Evolutionary conservation across 2,329 filamentous ascomycete species (phyloP).

Genomic region (Colletotrichum endophyticum): DNA sequence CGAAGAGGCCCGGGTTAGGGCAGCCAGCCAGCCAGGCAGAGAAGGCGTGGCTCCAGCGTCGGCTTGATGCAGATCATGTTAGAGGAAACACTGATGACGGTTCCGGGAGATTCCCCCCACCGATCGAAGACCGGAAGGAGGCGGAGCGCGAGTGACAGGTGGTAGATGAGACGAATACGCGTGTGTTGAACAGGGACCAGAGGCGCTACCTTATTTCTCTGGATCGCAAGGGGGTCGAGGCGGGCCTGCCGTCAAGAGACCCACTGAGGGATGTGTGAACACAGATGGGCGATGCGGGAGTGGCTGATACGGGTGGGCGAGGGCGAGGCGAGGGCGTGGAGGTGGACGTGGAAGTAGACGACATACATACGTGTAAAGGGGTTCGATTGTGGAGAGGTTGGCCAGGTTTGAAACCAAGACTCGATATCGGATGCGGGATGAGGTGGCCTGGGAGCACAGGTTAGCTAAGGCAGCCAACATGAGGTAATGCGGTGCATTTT

Average conservation of each 20-base stretch:
- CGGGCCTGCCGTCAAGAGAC: not conserved
- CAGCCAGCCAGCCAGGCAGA: not conserved
- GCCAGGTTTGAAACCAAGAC: constrained; percentile 2
- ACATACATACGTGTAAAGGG: not conserved
- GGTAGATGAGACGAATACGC: constrained; percentile 28
- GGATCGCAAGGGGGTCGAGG: constrained; percentile 6
- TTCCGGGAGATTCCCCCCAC: constrained; percentile 22
- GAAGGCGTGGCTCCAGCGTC: constrained; percentile 3
- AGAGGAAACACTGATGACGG: constrained; percentile 25
- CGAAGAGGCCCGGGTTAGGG: not conserved
- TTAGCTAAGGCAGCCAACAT: not conserved
- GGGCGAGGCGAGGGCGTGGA: not conserved
- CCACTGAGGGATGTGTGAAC: not conserved
- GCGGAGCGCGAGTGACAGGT: constrained; percentile 23
- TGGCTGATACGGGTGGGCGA: not conserved
- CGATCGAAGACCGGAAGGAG: constrained; percentile 28
- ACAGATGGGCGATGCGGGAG: not conserved
- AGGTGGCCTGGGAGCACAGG: not conserved
- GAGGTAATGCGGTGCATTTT: not conserved
- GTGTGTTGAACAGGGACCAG: constrained; percentile 9
- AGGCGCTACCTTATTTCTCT: constrained; percentile 15
- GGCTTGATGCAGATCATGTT: constrained; percentile 21
- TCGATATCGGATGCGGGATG: constrained; percentile 2
- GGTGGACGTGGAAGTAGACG: not conserved
- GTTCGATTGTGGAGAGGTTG: constrained; percentile 2